Base-by-base conservation (phyloP, 164 flowering plant genomes). In the Magnolia changhungtana region DNA sequence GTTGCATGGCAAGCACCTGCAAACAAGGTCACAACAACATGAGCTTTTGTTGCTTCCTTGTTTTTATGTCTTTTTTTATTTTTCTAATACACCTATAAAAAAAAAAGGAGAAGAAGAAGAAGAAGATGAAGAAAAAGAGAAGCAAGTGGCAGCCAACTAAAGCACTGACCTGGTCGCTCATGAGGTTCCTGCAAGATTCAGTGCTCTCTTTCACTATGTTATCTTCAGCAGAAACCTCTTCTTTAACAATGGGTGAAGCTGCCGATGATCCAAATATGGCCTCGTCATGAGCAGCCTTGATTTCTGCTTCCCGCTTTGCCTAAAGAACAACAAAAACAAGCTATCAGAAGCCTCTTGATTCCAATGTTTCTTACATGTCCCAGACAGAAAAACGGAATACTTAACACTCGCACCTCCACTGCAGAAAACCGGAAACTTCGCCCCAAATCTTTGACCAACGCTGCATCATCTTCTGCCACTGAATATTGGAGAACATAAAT, bases 391-490 rank as follows among this genome's bases (percentile, higher is more conserved):
- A 8, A 24, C 55, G 16, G 37, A 68, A 20, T 27, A n/a, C 45
- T 18, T 29, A 8, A 37, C 21, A 18, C 49, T 51, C 2, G 50
- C 84, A 93, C 98, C 96, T 93, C 91, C 29, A 93, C 83, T 7
- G 95, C 86, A 75, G 98, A 82, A 84, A 88, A 95, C 51, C 96
- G 89, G 81, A 92, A 94, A 75, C 90, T 92, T 80, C 87, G 92
- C 3, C 90, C 90, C 37, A 89, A 86, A 78, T 85, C 89, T 84
- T 93, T 93, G 72, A 91, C 92, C 77, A 95, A 58, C 7, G 71
- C 80, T 10, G 84, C 84, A 81, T 95, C 99, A 86, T 95, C 99
- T 72, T 92, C 98, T 6, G 86, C 97, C 81, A 79, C 98, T 95
- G 91, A 10, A 50, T 16, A 20, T 18, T 9, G 50, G 8, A 61